These are phyloP conservation scores for Erigeron canadensis DNA, from an alignment of 129 eudicot genomes.

Conservation along the genomic window DNA sequence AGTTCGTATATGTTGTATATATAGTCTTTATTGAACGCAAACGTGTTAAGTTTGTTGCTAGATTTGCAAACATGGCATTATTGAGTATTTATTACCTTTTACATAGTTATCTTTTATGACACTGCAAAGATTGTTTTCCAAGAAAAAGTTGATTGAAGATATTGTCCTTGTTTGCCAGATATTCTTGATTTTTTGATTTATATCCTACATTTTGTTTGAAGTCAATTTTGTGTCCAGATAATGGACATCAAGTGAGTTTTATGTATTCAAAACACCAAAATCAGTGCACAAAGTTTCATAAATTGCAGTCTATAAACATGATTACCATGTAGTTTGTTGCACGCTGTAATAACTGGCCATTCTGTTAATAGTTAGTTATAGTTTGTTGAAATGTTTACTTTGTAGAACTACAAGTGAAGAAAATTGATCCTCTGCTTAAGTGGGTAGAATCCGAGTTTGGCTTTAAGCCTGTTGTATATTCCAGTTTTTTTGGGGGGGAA, in stretches of 20 bases:
- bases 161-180: background rate
- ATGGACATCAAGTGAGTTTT: too few relatives aligned
- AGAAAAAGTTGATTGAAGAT: background rate
- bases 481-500: constrained; percentile 88
- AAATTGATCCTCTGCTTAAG: constrained; percentile 68
- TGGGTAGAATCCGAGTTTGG: constrained; percentile 97
- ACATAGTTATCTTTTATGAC: background rate
- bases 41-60: background rate
- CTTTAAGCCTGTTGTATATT: constrained; percentile 65
- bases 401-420: constrained; percentile 80
- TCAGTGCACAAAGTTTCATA: background rate
- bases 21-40: background rate
- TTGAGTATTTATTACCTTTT: background rate
- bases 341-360: background rate
- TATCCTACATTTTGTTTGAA: background rate
- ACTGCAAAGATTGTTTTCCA: background rate
- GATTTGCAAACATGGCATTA: background rate
- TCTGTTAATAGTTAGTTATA: constrained; percentile 2
- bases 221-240: background rate
- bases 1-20: background rate
- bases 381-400: constrained; percentile 1
- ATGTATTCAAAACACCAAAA: background rate
- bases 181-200: background rate
- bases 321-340: background rate
- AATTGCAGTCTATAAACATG: background rate